Conservation (phyloP, 2,329 filamentous ascomycete genomes). For the Aspergillus fischeri region DNA sequence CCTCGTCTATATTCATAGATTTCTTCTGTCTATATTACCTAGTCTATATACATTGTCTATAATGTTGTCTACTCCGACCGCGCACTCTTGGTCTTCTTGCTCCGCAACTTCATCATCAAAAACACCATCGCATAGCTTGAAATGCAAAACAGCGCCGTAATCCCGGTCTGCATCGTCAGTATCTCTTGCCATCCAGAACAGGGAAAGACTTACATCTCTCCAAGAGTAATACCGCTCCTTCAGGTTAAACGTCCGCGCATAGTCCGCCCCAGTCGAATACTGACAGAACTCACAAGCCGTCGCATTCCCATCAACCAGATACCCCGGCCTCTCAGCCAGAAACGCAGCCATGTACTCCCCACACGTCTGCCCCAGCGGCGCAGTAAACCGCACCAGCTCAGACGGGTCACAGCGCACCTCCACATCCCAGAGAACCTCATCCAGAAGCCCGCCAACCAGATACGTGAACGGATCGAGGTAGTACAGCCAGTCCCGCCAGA, state of each 20-base stretch:
- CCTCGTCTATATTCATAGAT: neutral
- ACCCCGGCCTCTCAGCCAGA: conserved; percentile 23
- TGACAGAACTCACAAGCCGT: conserved; percentile 30
- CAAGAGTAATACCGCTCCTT: conserved; percentile 33
- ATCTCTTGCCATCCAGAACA: neutral
- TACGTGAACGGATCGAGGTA: conserved; percentile 44
- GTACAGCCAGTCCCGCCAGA: conserved; percentile 45
- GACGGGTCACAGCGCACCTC: conserved; percentile 31
- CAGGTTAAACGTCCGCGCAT: conserved; percentile 32
- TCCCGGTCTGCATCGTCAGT: conserved; percentile 28
- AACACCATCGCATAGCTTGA: conserved; percentile 43
- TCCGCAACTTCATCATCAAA: conserved; percentile 48
- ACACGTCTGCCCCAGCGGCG: conserved; percentile 28
- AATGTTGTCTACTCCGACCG: conserved; percentile 21
- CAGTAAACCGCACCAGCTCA: conserved; percentile 29
- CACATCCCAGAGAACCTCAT: conserved; percentile 37
- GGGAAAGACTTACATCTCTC: conserved; percentile 30
- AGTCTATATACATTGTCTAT: neutral
- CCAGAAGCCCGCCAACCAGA: conserved; percentile 38
- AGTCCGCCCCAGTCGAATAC: conserved; percentile 30
- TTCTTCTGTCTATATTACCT: too few relatives aligned
- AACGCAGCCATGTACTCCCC: conserved; percentile 34
- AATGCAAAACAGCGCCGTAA: conserved; percentile 43
- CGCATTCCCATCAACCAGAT: conserved; percentile 26
- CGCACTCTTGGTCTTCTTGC: conserved; percentile 46